Conservation (phyloP, 139 green algal species). For the Chlamydomonas incerta region DNA sequence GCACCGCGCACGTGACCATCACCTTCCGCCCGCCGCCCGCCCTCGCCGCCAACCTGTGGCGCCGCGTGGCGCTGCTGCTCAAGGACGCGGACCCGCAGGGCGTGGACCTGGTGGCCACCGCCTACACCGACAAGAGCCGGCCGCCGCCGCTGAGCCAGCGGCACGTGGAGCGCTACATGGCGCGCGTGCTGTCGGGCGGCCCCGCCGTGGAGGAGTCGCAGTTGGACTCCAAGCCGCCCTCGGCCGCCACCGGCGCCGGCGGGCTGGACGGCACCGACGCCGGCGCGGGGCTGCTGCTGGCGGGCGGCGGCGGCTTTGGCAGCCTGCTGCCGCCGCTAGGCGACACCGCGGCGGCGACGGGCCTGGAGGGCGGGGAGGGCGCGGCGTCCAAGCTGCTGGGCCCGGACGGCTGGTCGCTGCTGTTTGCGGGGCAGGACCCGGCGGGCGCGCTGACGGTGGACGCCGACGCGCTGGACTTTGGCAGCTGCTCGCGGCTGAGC, state of each 20-base stretch:
- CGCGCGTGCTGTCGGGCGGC: constrained; percentile 32
- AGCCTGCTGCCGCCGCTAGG: background rate
- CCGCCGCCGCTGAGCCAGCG: constrained; percentile 64
- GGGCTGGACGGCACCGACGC: background rate
- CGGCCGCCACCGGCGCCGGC: background rate
- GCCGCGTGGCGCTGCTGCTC: constrained; percentile 65
- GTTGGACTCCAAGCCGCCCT: constrained; percentile 7
- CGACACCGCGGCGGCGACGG: background rate
- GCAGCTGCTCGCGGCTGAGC: constrained; percentile 66
- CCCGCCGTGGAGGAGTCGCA: constrained; percentile 37
- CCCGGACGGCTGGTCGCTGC: constrained; percentile 59
- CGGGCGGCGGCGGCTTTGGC: background rate
- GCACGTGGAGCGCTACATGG: constrained; percentile 63
- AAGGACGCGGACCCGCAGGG: constrained; percentile 56
- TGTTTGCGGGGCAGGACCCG: constrained; percentile 66
- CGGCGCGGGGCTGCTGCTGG: background rate
- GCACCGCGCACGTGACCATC: constrained; percentile 64
- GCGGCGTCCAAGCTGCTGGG: constrained; percentile 42
- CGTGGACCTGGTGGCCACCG: constrained; percentile 74
- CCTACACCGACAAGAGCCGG: constrained; percentile 64
- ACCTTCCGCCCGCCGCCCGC: constrained; percentile 48
- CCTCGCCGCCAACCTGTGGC: constrained; percentile 72
- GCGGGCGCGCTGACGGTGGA: constrained; percentile 55
- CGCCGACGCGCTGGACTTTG: constrained; percentile 65
- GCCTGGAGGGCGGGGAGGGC: background rate